Evolutionary conservation across 495 filamentous ascomycete genomes (phyloP), one percentile per base, ranked within the genome.

Genomic region (Daldinia caldariorum): DNA sequence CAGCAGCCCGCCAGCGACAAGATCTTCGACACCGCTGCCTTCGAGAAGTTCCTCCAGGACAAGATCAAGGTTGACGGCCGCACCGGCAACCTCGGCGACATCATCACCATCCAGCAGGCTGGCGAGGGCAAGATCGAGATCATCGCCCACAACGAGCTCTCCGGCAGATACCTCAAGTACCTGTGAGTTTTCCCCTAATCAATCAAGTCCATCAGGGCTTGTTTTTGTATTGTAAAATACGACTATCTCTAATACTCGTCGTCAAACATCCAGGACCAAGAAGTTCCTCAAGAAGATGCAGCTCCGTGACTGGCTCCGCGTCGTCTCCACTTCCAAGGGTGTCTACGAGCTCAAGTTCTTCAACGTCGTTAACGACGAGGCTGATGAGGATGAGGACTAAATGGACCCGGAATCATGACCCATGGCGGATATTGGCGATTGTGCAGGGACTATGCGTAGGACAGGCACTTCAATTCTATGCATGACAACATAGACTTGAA

Each of bases 271-370:
- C 73, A 97, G 94, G 82, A 99, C 95, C 81, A 99, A 99, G 92
- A 99, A 98, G 88, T 99, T 96, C 90, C 92, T 99, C 82, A 99
- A 99, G 92, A 99, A 99, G 91, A 93, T 97, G 88, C 94, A 97
- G 86, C 90, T 99, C 81, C 92, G 95, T 84, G 95, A 99, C 87
- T 99, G 96, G 96, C 90, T 99, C 79, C 94, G 95, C 74, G 95
- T 99, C 72, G 96, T 99, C 79, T 94, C 93, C 62, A 97, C 94
- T 78, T 91, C 91, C 82, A 93, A 92, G 87, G 94, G 94, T 77
- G 93, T 97, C 70, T 99, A 98, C 85, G 94, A 97, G 88, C 91
- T 99, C 81, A 92, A 94, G 83, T 99, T 98, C 94, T 99, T 95
- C 94, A 99, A 98, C 87, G 94, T 98, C 81, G 94, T 97, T 77